Evolutionary conservation across 495 filamentous ascomycete species (phyloP), one percentile per base, ranked within the genome.

Genomic region (Penicillium flavigenum): DNA sequence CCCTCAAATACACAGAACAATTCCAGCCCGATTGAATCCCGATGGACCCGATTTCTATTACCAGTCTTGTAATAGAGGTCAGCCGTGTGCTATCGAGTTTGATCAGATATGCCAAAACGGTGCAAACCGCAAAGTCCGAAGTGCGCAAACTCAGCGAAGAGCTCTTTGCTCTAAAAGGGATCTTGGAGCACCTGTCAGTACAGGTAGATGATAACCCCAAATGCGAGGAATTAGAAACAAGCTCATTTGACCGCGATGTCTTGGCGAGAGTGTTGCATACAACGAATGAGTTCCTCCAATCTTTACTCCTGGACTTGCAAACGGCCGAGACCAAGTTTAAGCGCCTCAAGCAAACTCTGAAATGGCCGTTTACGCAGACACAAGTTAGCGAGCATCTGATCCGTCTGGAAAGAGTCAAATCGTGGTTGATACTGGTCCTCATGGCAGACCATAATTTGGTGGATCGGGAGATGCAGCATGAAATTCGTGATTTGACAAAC

Each of bases 351-450:
- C 61, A 64, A 31, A 59, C 61, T 22, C 56, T 67, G 1, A 46
- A 62, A 58, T 67, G 64, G 62, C 64, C 61, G 0, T 64, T 66
- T 43, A 59, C 61, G 1, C 55, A 64, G 22, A 57, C 59, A 11
- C 49, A 64, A 46, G 19, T 61, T 49, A 59, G 41, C 38, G 56
- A 24, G 12, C 61, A 66, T 39, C 61, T 66, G 16, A 17, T 24
- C 24, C 47, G 54, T 14, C 39, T 66, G 10, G 64, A 66, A 53
- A 56, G 64, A 31, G 64, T 66, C 22, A 66, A 66, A 29, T 64
- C 64, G 5, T 66, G 64, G 64, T 54, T 66, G 55, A 66, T 66
- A 26, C 42, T 66, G 22, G 64, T 66, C 17, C 53, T 66, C 22
- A 64, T 47, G 4, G 51, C 61, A 16, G 64, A 66, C 20, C 51